Percentiles rank a stretch among this genome's conserved stretches.
Evolutionary conservation across 202 grass and related monocot species (phyloP).

Genomic region (Panicum hallii): DNA sequence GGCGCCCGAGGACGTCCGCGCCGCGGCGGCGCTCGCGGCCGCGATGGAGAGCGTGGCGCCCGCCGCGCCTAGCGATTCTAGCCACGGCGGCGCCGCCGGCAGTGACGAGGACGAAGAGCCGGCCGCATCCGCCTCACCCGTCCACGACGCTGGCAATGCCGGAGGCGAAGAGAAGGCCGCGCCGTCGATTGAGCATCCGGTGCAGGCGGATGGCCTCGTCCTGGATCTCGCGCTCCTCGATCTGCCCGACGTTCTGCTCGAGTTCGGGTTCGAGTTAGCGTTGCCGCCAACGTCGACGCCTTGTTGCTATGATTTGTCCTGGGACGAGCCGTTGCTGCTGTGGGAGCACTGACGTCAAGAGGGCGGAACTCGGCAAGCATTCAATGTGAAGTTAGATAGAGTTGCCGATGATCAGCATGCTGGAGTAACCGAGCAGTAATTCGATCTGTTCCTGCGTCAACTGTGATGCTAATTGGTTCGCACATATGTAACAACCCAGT

Average conservation of each 20-base stretch:
- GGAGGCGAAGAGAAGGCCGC: background rate
- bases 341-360: slow-evolving; percentile 53
- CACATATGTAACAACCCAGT: background rate
- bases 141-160: background rate
- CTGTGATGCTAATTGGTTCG: background rate
- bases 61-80: background rate
- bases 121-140: background rate
- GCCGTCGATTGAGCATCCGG: background rate
- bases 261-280: slow-evolving; percentile 40
- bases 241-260: slow-evolving; percentile 38
- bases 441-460: background rate
- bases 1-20: slow-evolving; percentile 68
- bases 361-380: slow-evolving; percentile 14
- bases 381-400: slow-evolving; percentile 30
- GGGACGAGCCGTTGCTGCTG: slow-evolving; percentile 49
- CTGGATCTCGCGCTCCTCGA: slow-evolving; percentile 45
- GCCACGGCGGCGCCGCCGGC: background rate
- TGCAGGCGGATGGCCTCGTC: background rate
- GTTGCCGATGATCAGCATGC: slow-evolving; percentile 18
- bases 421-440: background rate
- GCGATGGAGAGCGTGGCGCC: slow-evolving; percentile 23
- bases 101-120: background rate
- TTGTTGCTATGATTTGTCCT: slow-evolving; percentile 26
- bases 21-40: slow-evolving; percentile 63
- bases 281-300: slow-evolving; percentile 23